Percentiles rank a stretch among this genome's conserved stretches.
phyloP scores from a whole-genome alignment of 106 monocot genomes.

The Allium fistulosum region DNA sequence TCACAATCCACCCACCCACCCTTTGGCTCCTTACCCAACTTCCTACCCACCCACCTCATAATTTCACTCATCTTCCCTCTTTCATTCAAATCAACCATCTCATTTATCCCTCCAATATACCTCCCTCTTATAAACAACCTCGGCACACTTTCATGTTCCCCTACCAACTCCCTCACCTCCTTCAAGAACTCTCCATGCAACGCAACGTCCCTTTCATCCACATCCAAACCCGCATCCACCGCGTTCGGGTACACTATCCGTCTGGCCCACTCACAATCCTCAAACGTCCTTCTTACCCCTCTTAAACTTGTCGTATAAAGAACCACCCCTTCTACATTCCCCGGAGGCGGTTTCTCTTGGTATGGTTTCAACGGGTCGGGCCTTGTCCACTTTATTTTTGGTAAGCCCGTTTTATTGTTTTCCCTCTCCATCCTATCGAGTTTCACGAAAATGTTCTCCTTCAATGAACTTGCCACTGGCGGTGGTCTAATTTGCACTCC shows the following conservation, averaged over 20 bases:
- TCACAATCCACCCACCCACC: constrained; percentile 43
- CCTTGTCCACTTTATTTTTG: constrained; percentile 16
- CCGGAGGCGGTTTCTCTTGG: constrained; percentile 32
- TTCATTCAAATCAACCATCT: constrained; percentile 63
- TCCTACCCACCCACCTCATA: constrained; percentile 38
- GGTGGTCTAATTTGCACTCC: not conserved
- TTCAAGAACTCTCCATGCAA: constrained; percentile 77
- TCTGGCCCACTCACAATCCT: constrained; percentile 72
- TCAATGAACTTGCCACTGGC: constrained; percentile 27
- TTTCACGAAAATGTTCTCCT: constrained; percentile 66
- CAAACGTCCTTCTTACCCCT: constrained; percentile 82
- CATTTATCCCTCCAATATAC: constrained; percentile 74
- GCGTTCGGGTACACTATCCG: constrained; percentile 45
- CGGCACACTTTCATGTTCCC: constrained; percentile 47
- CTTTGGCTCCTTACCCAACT: constrained; percentile 1
- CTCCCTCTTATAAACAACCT: constrained; percentile 75
- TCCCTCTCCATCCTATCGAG: constrained; percentile 53
- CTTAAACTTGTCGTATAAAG: constrained; percentile 85
- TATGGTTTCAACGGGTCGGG: constrained; percentile 33
- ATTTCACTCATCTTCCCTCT: constrained; percentile 65
- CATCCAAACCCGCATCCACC: constrained; percentile 21
- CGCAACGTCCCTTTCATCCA: constrained; percentile 88
- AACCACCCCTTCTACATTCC: constrained; percentile 54
- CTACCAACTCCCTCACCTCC: constrained; percentile 63
- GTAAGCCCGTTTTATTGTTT: constrained; percentile 5